Base-by-base conservation (phyloP, 2,329 filamentous ascomycete species). In the Aspergillus aculeatus region DNA sequence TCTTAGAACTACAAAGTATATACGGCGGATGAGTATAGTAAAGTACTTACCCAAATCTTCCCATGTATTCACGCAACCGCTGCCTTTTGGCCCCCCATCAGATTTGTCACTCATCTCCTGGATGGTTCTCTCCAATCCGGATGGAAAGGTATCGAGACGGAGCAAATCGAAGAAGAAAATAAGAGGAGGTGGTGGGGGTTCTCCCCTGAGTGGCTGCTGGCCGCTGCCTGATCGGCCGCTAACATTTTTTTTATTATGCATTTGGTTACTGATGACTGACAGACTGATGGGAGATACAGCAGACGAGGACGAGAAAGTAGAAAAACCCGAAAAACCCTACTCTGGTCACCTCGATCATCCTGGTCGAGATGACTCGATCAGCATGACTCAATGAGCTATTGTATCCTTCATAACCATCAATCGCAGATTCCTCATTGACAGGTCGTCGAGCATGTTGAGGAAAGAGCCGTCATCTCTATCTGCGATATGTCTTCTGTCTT, bases 151-250 rank as follows among this genome's bases (percentile, higher is more conserved):
- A 19, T 44, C 6, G 38, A 19, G 38, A 19, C 38, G n/a, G 38
- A 44, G 38, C 38, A 44, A 32, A n/a, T 47, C 29, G 47, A 54
- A 52, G 50, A 52, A 53, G 54, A 57, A 48, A 41, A 59, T 29
- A 58, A 49, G 41, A 56, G 59, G 50, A 35, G 53, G 41, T 53
- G 54, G 62, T 62, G 60, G 62, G 56, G 54, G 60, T 47, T 56
- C 38, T 26, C 19, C 47, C 55, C 23, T 57, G 57, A 64, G 54
- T 63, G 60, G 62, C 58, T 57, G 55, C 56, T 50, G 57, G 23
- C 56, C 54, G 56, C 60, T 64, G 62, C 62, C 62, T 64, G 62
- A 64, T 64, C 62, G 62, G 62, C 62, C 60, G 53, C 62, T 64
- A 64, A 57, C 38, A 44, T 16, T 44, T 6, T n/a, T 7, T 41